These are phyloP conservation scores for Lachnellula subtilissima DNA, from an alignment of 2,329 filamentous ascomycete genomes.

Conservation along the genomic window DNA sequence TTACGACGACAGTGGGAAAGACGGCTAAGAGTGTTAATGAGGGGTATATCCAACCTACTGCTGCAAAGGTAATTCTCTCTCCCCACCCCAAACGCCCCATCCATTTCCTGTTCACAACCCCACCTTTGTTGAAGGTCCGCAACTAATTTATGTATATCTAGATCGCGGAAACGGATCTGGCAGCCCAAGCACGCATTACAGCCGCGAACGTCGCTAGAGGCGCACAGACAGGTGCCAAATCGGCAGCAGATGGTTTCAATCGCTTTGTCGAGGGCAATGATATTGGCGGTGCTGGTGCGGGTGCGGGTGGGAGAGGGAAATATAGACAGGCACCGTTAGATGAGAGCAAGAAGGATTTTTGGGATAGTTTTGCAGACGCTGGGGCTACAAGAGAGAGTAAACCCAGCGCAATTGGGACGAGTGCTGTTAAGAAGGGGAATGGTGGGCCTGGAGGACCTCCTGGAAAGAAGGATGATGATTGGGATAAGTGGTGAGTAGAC, in stretches of 20 bases:
- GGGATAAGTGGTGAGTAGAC: constrained; percentile 44
- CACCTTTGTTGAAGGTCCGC: constrained; percentile 2
- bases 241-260: constrained; percentile 73
- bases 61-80: constrained; percentile 63
- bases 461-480: constrained; percentile 53
- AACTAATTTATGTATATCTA: constrained; percentile 36
- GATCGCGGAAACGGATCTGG: constrained; percentile 76
- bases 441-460: constrained; percentile 25
- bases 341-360: constrained; percentile 75
- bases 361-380: constrained; percentile 77
- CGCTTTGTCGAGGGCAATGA: constrained; percentile 77
- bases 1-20: constrained; percentile 80
- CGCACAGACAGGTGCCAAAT: constrained; percentile 65
- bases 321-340: constrained; percentile 42
- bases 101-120: constrained; percentile 5
- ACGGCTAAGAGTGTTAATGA: constrained; percentile 89
- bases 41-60: constrained; percentile 86
- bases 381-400: constrained; percentile 11
- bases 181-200: constrained; percentile 57
- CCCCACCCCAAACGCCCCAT: background rate
- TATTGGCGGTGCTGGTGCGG: constrained; percentile 21
- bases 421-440: constrained; percentile 26
- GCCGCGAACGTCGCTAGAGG: constrained; percentile 63
- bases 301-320: background rate
- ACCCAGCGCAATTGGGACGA: constrained; percentile 27